Base-by-base conservation (phyloP, 1,139 yeast species). In the Diutina pseudorugosa region DNA sequence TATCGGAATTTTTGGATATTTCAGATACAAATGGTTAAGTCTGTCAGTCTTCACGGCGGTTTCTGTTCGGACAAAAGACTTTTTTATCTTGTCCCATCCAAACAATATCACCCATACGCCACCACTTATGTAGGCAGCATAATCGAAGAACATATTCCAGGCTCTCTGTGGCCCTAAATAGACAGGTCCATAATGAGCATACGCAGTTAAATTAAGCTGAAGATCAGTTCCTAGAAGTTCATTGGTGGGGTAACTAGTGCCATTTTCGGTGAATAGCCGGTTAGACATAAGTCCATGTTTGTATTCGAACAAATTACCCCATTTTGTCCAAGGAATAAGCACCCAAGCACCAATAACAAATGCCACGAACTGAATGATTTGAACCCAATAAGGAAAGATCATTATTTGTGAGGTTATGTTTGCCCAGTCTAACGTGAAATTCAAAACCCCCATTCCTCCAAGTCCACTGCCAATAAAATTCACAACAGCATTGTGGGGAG, bases 141-240 rank as follows among this genome's bases (percentile, higher is more conserved):
- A 76, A 57, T 76, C 81, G 56, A 76, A 76, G 55, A 76, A 75
- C 60, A 74, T 73, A 56, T 73, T 73, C 76, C 79, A 73, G 1
- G 74, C 71, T 53, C 77, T 63, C 59, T 75, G 80, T 4, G 76
- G 69, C 0, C 80, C 79, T 51, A 67, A 50, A 23, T 56, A 57
- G 41, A 72, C 70, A 1, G 76, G 75, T 0, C 78, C 78, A 52
- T 63, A 62, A 2, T 57, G 42, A 19, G 63, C 66, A 58, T 71
- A 74, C 0, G 76, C 76, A 0, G 77, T 72, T 23, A 57, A 56
- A 53, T 74, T 73, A 52, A 72, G 65, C 47, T 56, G 61, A 45
- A 66, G 59, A 48, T 70, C 70, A 1, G 60, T 51, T 1, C 73
- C 71, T 33, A 73, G 58, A 18, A 73, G 59, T 42, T 67, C 61